Evolutionary conservation across 2,329 filamentous ascomycete species (phyloP), one percentile per base, ranked within the genome.

Genomic region (Didymellaceae sp.): DNA sequence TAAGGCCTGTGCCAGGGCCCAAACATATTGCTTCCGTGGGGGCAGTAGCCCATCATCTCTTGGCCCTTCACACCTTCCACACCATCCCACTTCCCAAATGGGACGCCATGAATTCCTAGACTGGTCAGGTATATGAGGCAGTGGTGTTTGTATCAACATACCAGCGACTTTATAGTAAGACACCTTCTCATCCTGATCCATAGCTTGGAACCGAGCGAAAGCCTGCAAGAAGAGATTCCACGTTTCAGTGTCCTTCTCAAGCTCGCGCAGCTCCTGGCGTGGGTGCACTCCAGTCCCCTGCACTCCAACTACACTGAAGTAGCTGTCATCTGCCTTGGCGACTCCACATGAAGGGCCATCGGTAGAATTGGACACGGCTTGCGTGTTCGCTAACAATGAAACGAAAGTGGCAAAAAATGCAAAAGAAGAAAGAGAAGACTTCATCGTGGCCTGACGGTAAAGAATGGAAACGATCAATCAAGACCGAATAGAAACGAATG

Each of bases 201-300:
- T 67, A 21, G 59, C 61, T 42, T 71, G 66, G 37, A 70, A 70
- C 44, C 58, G 53, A 30, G 62, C 56, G 43, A 70, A 59, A 6
- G 67, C 67, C 26, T 62, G 62, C 30, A 71, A 45, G 37, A 70
- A 71, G 44, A 71, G 55, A 20, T 69, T 69, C 67, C 67, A 70
- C 20, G 44, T 52, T 41, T 68, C 61, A 17, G 57, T 34, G 54
- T 70, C 63, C 50, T 68, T 65, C 44, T 69, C 61, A 24, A 69
- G 61, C 43, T 68, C 60, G 22, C 67, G 66, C 17, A 70, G 34
- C 26, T 70, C 67, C 24, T 55, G 57, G 25, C 67, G 57, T 11
- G 64, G 56, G 4, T 67, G 50, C 3, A 70, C 55, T 31, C 67
- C 64, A n/a, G 64, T 61, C 34, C 63, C 64, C 22, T 68, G 66